phyloP scores from a whole-genome alignment of 306 rosid species.

The Prunus salicina region DNA sequence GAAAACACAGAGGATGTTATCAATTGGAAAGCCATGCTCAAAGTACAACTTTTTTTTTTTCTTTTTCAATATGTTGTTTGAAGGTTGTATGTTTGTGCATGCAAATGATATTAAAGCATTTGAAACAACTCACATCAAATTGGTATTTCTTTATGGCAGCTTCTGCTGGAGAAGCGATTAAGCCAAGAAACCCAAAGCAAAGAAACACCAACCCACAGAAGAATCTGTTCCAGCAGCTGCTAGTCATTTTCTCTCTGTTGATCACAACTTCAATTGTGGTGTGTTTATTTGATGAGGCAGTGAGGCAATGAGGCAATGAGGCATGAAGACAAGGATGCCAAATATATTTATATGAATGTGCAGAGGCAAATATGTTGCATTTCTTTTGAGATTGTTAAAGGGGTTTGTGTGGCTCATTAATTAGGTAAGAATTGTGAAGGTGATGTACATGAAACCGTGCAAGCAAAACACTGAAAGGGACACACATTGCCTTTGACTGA shows the following conservation, averaged over 20 bases:
- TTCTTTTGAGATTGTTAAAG: constrained; percentile 20
- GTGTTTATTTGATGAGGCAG: not conserved
- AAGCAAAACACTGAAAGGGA: constrained; percentile 67
- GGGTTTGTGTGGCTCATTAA: constrained; percentile 14
- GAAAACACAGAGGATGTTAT: constrained; percentile 3
- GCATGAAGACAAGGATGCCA: constrained; percentile 11
- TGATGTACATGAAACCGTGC: constrained; percentile 49
- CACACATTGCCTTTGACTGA: constrained; percentile 47
- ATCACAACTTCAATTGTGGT: constrained; percentile 15
- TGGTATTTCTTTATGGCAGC: constrained; percentile 74
- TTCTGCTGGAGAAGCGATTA: constrained; percentile 50
- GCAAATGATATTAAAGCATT: not conserved
- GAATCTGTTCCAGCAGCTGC: constrained; percentile 8
- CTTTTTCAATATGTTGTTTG: not conserved
- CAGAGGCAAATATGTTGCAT: not conserved
- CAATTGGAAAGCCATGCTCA: not conserved
- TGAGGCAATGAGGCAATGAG: constrained; percentile 20
- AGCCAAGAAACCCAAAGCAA: constrained; percentile 40
- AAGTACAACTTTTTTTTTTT: not conserved
- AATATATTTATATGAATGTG: constrained; percentile 19
- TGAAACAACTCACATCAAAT: constrained; percentile 62
- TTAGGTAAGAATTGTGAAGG: constrained; percentile 43
- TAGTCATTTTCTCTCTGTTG: constrained; percentile 33
- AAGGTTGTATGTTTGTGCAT: not conserved
- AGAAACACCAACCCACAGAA: constrained; percentile 25